A percentile compares a stretch with the other conserved stretches of the same genome.
Conservation (phyloP, 441 rosid species). For the Pelargonium fulgidum region DNA sequence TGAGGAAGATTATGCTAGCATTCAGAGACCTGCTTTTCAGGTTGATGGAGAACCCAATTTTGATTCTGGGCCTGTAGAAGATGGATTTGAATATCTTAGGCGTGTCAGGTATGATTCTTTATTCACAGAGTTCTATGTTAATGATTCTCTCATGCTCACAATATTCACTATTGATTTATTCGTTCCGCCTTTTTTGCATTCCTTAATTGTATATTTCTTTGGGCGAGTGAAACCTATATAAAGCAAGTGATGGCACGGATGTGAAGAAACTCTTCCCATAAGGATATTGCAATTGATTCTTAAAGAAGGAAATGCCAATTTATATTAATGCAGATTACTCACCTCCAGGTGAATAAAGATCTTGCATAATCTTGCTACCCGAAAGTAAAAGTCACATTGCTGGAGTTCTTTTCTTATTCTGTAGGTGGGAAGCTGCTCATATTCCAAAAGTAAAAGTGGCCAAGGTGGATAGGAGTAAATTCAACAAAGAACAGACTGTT, state of each 20-base stretch:
- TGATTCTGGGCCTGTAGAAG: conserved; percentile 81
- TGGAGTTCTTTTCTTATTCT: background rate
- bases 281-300: background rate
- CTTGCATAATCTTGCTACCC: too few relatives aligned
- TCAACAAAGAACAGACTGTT: conserved; percentile 49
- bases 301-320: background rate
- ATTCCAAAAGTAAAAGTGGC: conserved; percentile 69
- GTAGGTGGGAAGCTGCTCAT: conserved; percentile 87
- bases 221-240: background rate
- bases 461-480: conserved; percentile 40
- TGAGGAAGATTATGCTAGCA: conserved; percentile 59
- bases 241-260: conserved; percentile 2
- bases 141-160: conserved; percentile 4
- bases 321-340: background rate
- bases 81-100: conserved; percentile 77
- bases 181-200: background rate
- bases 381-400: background rate
- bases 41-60: conserved; percentile 89
- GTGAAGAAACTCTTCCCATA: background rate
- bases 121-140: background rate
- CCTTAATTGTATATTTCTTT: background rate
- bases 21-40: conserved; percentile 69
- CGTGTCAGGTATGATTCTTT: conserved; percentile 60
- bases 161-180: background rate
- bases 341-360: background rate